phyloP scores from a whole-genome alignment of 768 basidiomycete species.

The Suillus occidentalis region DNA sequence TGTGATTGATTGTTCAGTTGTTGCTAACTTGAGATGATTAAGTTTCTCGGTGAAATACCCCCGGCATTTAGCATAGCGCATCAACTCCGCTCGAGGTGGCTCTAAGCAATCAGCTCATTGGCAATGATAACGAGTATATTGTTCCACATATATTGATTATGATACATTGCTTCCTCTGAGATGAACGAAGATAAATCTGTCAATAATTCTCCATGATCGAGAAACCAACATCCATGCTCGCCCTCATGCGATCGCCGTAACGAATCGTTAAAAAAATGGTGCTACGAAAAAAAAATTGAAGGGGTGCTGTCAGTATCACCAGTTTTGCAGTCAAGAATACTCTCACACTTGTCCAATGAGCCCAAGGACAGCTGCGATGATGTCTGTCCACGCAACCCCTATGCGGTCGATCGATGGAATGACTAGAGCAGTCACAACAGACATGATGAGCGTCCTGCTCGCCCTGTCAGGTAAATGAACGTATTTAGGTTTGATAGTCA shows the following conservation, averaged over 20 bases:
- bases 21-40: too few species aligned
- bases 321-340: background rate
- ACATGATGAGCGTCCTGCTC: conserved; percentile 44
- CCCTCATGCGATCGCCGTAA: conserved; percentile 52
- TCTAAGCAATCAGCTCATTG: too few species aligned
- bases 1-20: too few species aligned
- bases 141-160: background rate
- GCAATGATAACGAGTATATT: background rate
- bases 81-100: too few species aligned
- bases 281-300: conserved; percentile 27
- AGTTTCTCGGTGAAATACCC: too few species aligned
- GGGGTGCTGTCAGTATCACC: background rate
- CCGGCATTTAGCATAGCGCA: too few species aligned
- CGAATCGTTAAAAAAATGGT: conserved; percentile 45
- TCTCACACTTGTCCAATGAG: conserved; percentile 52
- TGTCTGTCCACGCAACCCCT: conserved; percentile 48
- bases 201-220: conserved; percentile 37
- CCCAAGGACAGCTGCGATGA: conserved; percentile 40
- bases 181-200: background rate
- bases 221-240: conserved; percentile 51
- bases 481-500: background rate
- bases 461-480: conserved; percentile 34
- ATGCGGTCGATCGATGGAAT: conserved; percentile 51
- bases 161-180: background rate
- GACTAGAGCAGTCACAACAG: conserved; percentile 43